Evolutionary conservation across 495 filamentous ascomycete species (phyloP).

Genomic region (Annulohypoxylon maeteangense): DNA sequence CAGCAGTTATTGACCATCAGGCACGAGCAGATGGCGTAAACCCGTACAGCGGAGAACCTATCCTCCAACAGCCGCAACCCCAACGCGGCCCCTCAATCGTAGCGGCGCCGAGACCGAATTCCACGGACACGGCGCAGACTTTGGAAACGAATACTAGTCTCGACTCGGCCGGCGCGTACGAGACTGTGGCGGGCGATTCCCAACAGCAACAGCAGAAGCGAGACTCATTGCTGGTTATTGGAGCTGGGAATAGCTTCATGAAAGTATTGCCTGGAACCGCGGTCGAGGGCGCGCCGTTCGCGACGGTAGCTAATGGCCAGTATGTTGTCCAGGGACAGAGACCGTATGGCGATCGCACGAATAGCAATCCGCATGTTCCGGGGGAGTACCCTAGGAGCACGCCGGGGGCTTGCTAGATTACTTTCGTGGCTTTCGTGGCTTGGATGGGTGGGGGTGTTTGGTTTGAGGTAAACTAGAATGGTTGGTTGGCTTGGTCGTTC

Average conservation of each 20-base stretch:
- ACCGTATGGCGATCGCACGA: constrained; percentile 44
- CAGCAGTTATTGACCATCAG: constrained; percentile 50
- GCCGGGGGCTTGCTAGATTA: constrained; percentile 25
- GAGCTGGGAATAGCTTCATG: constrained; percentile 21
- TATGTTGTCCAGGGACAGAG: constrained; percentile 1
- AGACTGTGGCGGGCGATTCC: constrained; percentile 30
- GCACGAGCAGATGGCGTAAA: constrained; percentile 59
- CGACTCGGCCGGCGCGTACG: constrained; percentile 46
- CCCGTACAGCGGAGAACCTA: constrained; percentile 55
- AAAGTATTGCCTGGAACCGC: constrained; percentile 25
- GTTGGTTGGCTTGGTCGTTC: background rate
- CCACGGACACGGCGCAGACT: constrained; percentile 20
- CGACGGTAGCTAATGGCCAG: constrained; percentile 30
- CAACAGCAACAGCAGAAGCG: constrained; percentile 37
- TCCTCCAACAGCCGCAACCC: constrained; percentile 15
- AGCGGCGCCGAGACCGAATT: constrained; percentile 30
- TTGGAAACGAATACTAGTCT: constrained; percentile 39
- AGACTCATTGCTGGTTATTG: background rate
- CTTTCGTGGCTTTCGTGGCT: too few relatives aligned
- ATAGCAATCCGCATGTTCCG: constrained; percentile 64
- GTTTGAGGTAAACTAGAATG: background rate
- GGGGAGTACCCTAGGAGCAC: constrained; percentile 65
- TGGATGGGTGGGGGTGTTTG: background rate
- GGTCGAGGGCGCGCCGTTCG: constrained; percentile 17
- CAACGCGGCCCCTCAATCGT: constrained; percentile 28